These are phyloP conservation scores for Tuber brumale DNA, from an alignment of 495 filamentous ascomycete species.

Conservation along the genomic window DNA sequence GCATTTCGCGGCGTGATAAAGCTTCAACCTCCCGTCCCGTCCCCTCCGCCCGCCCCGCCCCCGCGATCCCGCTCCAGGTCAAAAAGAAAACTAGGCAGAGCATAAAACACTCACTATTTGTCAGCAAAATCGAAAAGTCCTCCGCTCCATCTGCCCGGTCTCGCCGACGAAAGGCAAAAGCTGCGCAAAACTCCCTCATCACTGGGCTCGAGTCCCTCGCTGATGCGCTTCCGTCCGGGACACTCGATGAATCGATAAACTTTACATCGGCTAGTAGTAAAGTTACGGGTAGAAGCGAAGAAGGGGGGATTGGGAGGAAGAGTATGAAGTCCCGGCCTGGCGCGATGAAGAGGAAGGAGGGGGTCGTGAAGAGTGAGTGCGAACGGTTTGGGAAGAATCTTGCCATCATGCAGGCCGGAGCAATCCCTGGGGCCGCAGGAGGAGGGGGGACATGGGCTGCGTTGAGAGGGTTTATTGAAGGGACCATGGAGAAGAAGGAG, in stretches of 20 bases:
- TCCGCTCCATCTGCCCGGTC: conserved; percentile 36
- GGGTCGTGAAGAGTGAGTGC: conserved; percentile 67
- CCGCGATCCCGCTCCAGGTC: conserved; percentile 30
- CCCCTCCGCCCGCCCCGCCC: not conserved
- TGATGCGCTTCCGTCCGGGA: conserved; percentile 59
- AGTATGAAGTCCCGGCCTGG: conserved; percentile 67
- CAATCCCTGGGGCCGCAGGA: conserved; percentile 15
- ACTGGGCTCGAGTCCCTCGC: conserved; percentile 70
- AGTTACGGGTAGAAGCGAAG: conserved; percentile 41
- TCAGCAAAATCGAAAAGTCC: conserved; percentile 66
- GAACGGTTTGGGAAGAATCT: conserved; percentile 76
- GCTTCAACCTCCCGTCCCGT: conserved; percentile 23
- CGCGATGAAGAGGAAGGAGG: conserved; percentile 74
- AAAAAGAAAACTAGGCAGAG: conserved; percentile 68
- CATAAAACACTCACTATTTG: conserved; percentile 68
- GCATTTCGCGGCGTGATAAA: conserved; percentile 47
- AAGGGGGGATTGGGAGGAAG: conserved; percentile 51
- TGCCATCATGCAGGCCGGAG: conserved; percentile 55
- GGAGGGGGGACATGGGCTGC: conserved; percentile 36
- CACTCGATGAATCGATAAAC: conserved; percentile 42
- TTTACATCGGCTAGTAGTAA: conserved; percentile 42
- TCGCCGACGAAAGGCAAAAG: conserved; percentile 51
- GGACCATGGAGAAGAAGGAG: conserved; percentile 44
- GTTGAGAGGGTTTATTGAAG: conserved; percentile 43
- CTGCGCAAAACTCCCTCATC: conserved; percentile 67